Evolutionary conservation across 495 filamentous ascomycete species (phyloP).

Genomic region (Daldinia concentrica): DNA sequence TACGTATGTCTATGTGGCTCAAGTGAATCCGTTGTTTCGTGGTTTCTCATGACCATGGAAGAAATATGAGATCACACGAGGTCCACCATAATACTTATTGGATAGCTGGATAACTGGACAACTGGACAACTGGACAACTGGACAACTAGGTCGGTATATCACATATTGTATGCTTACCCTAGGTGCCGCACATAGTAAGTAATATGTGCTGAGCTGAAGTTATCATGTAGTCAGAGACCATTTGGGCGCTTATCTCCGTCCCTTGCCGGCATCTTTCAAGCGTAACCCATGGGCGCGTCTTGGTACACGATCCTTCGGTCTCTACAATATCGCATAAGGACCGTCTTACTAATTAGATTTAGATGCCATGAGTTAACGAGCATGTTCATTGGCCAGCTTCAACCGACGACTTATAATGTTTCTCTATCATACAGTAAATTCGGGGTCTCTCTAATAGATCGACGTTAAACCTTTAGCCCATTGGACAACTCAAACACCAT

Average conservation of each 20-base stretch:
- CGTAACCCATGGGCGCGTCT: conserved; percentile 27
- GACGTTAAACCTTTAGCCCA: conserved; percentile 25
- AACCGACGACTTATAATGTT: conserved; percentile 29
- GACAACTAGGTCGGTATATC: too few relatives aligned
- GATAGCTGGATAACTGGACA: too few relatives aligned
- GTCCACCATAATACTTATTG: too few relatives aligned
- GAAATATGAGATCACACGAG: background rate
- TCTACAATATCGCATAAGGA: conserved; percentile 21
- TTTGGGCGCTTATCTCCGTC: conserved; percentile 4
- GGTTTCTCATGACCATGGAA: background rate
- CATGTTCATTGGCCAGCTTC: conserved; percentile 27
- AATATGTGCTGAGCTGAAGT: conserved; percentile 1
- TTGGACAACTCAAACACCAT: conserved; percentile 17
- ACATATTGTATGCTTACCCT: too few relatives aligned
- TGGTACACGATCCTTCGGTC: conserved; percentile 32
- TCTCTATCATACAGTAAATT: conserved; percentile 17
- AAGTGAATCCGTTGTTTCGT: background rate
- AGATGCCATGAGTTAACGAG: conserved; percentile 18
- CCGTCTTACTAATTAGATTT: conserved; percentile 11
- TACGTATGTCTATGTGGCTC: background rate
- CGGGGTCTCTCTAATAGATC: conserved; percentile 20
- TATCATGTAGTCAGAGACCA: background rate
- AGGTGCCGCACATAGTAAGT: background rate
- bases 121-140: too few relatives aligned
- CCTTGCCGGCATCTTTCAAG: conserved; percentile 1